Evolutionary conservation across 1,139 yeast species (phyloP).

Genomic region (Blastobotrys arbuscula): DNA sequence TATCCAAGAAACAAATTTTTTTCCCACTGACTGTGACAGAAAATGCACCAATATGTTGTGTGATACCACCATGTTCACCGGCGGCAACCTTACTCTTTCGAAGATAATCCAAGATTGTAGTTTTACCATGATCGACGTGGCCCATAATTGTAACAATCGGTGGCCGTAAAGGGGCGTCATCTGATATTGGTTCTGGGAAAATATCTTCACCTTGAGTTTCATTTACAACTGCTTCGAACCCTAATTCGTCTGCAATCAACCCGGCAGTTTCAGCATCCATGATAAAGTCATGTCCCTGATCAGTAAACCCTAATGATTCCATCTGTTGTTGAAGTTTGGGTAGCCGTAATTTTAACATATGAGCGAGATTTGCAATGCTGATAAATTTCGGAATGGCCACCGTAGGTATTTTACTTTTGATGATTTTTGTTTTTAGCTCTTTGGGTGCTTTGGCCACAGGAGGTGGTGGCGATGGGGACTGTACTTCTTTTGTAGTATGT

Average conservation of each 20-base stretch:
- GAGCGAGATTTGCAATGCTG: conserved; percentile 70
- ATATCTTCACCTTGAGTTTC: conserved; percentile 61
- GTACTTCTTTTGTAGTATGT: not conserved
- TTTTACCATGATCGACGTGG: conserved; percentile 97
- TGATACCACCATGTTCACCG: conserved; percentile 91
- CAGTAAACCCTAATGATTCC: conserved; percentile 67
- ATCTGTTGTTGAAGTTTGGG: conserved; percentile 54
- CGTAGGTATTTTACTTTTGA: conserved; percentile 20
- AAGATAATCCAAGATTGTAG: conserved; percentile 82
- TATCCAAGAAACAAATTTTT: conserved; percentile 82
- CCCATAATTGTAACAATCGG: conserved; percentile 99
- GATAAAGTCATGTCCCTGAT: conserved; percentile 69
- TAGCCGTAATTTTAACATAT: conserved; percentile 60
- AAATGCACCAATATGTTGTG: conserved; percentile 98
- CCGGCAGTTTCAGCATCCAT: conserved; percentile 81
- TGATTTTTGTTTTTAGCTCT: conserved; percentile 17
- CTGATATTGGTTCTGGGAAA: conserved; percentile 40
- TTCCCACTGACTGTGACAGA: conserved; percentile 74
- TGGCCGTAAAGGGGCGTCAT: conserved; percentile 57
- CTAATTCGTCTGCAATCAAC: conserved; percentile 83
- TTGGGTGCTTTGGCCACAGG: not conserved
- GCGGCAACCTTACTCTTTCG: conserved; percentile 79
- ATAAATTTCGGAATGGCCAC: conserved; percentile 66
- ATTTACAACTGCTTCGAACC: conserved; percentile 54
- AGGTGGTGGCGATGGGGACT: not conserved